Evolutionary conservation across 208 protist species (phyloP).

Genomic region (Naegleria lovaniensis): DNA sequence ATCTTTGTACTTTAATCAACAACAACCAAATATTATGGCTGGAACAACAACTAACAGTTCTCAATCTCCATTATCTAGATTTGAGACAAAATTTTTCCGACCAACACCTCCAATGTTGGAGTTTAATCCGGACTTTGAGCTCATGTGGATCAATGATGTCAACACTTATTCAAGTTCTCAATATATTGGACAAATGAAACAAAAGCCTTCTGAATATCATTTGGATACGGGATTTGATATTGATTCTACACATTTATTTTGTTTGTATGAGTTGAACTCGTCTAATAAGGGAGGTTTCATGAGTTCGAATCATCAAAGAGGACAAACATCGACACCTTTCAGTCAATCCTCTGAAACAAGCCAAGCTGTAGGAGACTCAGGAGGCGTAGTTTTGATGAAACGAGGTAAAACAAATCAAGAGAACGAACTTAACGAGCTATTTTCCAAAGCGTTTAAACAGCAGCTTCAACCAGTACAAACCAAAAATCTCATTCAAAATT

Average conservation of each 20-base stretch:
- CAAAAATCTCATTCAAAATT: neutral
- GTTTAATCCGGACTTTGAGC: neutral
- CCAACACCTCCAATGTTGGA: too few relatives aligned
- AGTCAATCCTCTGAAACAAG: too few relatives aligned
- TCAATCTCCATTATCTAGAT: neutral
- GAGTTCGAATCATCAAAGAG: too few relatives aligned
- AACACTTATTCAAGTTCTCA: neutral
- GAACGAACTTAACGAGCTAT: neutral
- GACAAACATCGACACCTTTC: too few relatives aligned
- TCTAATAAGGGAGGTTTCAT: too few relatives aligned
- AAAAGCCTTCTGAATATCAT: neutral
- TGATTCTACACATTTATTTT: neutral
- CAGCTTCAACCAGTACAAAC: neutral
- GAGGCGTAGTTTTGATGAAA: neutral
- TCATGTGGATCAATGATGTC: neutral
- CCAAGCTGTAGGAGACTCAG: neutral
- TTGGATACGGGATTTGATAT: neutral
- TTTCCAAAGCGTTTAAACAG: neutral
- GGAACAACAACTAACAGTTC: neutral
- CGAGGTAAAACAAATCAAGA: neutral
- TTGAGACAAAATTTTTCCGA: neutral
- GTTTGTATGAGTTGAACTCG: neutral
- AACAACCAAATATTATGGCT: too few relatives aligned
- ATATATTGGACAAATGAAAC: neutral
- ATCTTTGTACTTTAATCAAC: too few relatives aligned